Base-by-base conservation (phyloP, 2,329 filamentous ascomycete species). In the Paracoccidioides lutzii region DNA sequence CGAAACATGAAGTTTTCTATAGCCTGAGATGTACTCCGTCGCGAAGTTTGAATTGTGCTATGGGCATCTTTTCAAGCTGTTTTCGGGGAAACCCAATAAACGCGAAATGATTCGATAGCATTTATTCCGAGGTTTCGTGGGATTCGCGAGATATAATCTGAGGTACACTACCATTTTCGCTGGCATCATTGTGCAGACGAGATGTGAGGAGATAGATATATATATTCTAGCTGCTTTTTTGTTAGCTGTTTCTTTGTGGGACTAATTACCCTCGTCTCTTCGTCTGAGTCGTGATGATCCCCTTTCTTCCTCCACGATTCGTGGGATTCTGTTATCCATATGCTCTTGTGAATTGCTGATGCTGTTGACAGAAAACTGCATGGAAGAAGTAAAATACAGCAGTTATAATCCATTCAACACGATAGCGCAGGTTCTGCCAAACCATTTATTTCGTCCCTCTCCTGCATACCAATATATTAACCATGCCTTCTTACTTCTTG, bases 111-210 rank as follows among this genome's bases (percentile, higher is more conserved):
- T 52, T 12, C 32, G 12, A 28, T 30, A 4, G 50, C 33, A 41
- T 51, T 50, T 12, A 30, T 35, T 51, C 55, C 52, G 53, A 57
- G 51, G 54, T 53, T 42, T 40, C 48, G 57, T 56, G 59, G 59
- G 54, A 22, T 56, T 46, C 55, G 53, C 54, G 55, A 57, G 61
- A 62, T 64, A 59, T 52, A 40, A 53, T 45, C 52, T 54, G 52
- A 61, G 59, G 61, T 62, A 63, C 62, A 63, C 61, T 15, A 14
- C 15, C 14, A 10, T 41, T 5, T 10, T 5, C n/a, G 38, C 10
- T 15, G 15, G 15, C 30, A 51, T 38, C 12, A 30, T 41, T 41
- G 28, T n/a, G 8, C 14, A 15, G 42, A 15, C 12, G 3, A 6
- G 38, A 37, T 5, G 32, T 42, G 37, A 5, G 38, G 10, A 15